These are phyloP conservation scores for Eutrema yunnanense DNA, from an alignment of 345 rosid genomes.

Conservation along the genomic window DNA sequence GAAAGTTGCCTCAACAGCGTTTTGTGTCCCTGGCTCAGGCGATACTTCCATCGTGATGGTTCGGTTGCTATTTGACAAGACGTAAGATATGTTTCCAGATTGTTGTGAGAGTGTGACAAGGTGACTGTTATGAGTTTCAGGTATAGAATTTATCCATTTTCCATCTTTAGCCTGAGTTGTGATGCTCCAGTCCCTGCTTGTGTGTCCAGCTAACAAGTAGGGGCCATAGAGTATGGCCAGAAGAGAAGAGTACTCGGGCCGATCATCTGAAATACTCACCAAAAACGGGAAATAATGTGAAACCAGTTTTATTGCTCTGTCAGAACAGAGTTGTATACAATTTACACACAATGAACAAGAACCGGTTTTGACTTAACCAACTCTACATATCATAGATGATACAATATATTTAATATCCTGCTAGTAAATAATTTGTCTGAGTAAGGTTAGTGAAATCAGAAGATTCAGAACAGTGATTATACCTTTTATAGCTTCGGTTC, in stretches of 20 bases:
- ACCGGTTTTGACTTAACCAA: neutral
- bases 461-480: neutral
- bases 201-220: slow-evolving; percentile 68
- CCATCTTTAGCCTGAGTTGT: slow-evolving; percentile 36
- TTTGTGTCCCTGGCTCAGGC: slow-evolving; percentile 53
- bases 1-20: slow-evolving; percentile 59
- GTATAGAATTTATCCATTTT: slow-evolving; percentile 60
- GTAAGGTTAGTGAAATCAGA: too few species aligned
- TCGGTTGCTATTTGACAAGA: slow-evolving; percentile 50
- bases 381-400: neutral
- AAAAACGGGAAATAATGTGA: neutral
- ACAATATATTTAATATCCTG: neutral
- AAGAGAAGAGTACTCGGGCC: slow-evolving; percentile 57
- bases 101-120: slow-evolving; percentile 63
- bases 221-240: slow-evolving; percentile 91
- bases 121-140: slow-evolving; percentile 41
- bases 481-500: slow-evolving; percentile 79
- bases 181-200: slow-evolving; percentile 63
- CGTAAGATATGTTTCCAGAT: slow-evolving; percentile 40
- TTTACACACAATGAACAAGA: neutral
- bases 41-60: slow-evolving; percentile 53
- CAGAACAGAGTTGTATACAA: slow-evolving; percentile 9
- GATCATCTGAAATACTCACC: slow-evolving; percentile 52
- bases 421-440: too few species aligned
- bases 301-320: neutral